Conservation (phyloP, 2,329 filamentous ascomycete species). For the Fusarium keratoplasticum region DNA sequence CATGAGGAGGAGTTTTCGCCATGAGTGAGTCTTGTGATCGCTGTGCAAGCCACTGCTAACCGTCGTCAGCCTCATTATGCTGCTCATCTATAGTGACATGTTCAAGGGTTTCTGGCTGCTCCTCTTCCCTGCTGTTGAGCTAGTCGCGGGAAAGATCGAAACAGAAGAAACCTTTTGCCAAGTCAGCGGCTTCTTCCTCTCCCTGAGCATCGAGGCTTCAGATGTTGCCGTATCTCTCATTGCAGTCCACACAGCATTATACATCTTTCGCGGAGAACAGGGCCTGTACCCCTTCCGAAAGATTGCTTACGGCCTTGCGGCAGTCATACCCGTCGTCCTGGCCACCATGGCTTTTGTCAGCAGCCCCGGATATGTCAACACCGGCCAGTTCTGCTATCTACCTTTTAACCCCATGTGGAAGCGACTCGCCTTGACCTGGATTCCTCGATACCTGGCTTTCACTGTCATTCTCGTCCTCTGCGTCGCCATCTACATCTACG, state of each 20-base stretch:
- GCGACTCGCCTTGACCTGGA: constrained; percentile 75
- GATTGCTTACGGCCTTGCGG: constrained; percentile 67
- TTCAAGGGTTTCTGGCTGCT: constrained; percentile 77
- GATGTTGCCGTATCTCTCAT: constrained; percentile 80
- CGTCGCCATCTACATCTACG: constrained; percentile 76
- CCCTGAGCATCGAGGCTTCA: constrained; percentile 75
- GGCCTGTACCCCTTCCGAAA: constrained; percentile 77
- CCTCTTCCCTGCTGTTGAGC: constrained; percentile 70
- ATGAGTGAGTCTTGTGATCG: constrained; percentile 54
- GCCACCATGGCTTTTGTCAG: constrained; percentile 74
- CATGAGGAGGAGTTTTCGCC: constrained; percentile 80
- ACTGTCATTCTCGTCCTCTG: constrained; percentile 73
- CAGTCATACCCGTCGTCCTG: constrained; percentile 69
- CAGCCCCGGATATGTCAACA: constrained; percentile 67
- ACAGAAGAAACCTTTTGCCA: constrained; percentile 72
- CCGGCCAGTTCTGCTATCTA: constrained; percentile 77
- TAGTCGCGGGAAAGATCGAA: constrained; percentile 62
- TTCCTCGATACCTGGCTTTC: constrained; percentile 78
- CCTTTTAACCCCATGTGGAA: constrained; percentile 77
- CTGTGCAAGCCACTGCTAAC: constrained; percentile 9
- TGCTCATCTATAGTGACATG: constrained; percentile 78
- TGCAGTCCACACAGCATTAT: constrained; percentile 77
- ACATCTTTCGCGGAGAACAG: constrained; percentile 73
- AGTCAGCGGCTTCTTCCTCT: constrained; percentile 74
- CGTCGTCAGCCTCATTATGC: constrained; percentile 72